These are phyloP conservation scores for Solanum ossicruentum DNA, from an alignment of 257 asterid species.

Conservation along the genomic window DNA sequence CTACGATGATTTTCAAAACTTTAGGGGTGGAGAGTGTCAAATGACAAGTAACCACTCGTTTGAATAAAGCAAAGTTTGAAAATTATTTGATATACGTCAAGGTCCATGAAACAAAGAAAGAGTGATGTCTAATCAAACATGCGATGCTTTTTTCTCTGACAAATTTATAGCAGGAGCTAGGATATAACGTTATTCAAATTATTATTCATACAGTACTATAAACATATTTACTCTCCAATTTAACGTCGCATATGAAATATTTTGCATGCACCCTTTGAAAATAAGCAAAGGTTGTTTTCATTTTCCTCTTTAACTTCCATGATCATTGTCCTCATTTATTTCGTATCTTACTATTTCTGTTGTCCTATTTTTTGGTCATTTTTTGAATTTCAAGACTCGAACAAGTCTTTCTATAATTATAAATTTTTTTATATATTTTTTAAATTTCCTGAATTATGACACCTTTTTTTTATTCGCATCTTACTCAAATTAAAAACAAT, in stretches of 20 bases:
- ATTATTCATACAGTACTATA: neutral
- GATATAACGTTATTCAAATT: neutral
- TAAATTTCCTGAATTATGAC: too few species aligned
- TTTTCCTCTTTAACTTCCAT: neutral
- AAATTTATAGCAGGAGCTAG: neutral
- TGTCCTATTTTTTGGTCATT: too few species aligned
- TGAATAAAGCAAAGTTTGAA: neutral
- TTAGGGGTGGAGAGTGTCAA: neutral
- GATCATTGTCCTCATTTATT: neutral
- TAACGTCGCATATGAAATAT: neutral
- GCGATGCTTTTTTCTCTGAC: neutral
- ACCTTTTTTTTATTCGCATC: too few species aligned
- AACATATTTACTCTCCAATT: neutral
- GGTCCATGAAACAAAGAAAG: neutral
- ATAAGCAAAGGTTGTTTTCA: neutral
- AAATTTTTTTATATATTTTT: too few species aligned
- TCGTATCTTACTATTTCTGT: too few species aligned
- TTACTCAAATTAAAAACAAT: too few species aligned
- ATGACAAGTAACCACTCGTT: neutral
- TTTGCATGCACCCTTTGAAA: neutral
- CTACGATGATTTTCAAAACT: neutral
- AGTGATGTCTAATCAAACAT: neutral
- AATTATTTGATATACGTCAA: neutral
- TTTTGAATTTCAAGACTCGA: too few species aligned
- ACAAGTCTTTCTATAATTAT: too few species aligned